phyloP scores from a whole-genome alignment of 176 grass and related monocot genomes.

The Secale cereale region DNA sequence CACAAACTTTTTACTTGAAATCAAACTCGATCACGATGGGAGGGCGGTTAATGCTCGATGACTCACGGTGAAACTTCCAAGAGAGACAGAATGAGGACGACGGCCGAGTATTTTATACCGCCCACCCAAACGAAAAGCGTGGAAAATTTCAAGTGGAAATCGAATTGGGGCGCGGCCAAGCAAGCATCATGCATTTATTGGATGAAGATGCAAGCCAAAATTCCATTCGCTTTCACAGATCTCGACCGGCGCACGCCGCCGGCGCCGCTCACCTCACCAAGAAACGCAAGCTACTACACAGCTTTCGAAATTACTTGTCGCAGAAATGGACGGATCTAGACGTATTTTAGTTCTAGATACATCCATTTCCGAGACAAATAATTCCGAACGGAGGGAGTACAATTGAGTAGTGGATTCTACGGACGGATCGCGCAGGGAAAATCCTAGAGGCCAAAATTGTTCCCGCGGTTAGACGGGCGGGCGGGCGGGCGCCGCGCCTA shows the following conservation, averaged over 20 bases:
- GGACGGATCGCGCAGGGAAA: neutral
- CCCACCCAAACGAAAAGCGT: neutral
- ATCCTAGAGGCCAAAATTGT: constrained; percentile 30
- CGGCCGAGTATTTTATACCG: neutral
- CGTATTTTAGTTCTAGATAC: too few species aligned
- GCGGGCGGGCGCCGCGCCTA: neutral
- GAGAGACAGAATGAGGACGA: neutral
- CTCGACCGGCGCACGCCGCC: neutral
- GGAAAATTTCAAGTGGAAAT: neutral
- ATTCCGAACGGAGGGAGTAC: too few species aligned
- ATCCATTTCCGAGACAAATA: too few species aligned
- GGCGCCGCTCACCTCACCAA: neutral
- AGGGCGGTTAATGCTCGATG: neutral
- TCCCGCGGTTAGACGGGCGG: neutral
- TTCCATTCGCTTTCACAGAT: neutral
- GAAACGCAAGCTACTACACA: neutral
- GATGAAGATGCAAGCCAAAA: neutral
- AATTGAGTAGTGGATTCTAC: neutral
- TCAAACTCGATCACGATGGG: neutral
- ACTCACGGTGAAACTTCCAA: neutral
- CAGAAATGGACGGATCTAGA: too few species aligned
- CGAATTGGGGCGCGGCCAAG: neutral
- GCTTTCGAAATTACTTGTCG: too few species aligned
- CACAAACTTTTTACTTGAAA: neutral
- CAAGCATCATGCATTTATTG: neutral